Conservation (phyloP, 768 basidiomycete genomes). For the Nevesoporus exiguus region DNA sequence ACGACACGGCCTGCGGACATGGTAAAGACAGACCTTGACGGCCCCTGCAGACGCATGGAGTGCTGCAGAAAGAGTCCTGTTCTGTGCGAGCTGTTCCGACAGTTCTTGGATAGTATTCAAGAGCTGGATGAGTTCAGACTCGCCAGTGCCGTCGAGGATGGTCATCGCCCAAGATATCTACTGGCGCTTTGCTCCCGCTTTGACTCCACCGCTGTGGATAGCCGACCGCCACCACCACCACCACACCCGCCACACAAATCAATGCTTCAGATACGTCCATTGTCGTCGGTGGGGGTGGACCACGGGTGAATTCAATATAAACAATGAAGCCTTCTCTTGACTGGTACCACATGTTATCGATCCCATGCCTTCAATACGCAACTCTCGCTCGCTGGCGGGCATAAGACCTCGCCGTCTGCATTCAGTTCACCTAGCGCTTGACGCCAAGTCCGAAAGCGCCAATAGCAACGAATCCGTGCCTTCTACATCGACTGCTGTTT, state of each 20-base stretch:
- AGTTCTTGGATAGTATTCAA: conserved; percentile 74
- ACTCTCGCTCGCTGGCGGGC: conserved; percentile 14
- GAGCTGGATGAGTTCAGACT: conserved; percentile 60
- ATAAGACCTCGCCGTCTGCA: not conserved
- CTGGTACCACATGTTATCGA: not conserved
- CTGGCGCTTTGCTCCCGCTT: conserved; percentile 7
- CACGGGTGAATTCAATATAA: not conserved
- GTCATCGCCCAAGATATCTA: conserved; percentile 38
- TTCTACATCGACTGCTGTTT: conserved; percentile 17
- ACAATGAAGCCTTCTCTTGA: not conserved
- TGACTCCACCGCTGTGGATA: not conserved
- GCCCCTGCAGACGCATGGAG: conserved; percentile 71
- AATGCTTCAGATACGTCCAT: conserved; percentile 6
- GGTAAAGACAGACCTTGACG: conserved; percentile 63
- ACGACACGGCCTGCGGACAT: not conserved
- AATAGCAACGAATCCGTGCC: conserved; percentile 26
- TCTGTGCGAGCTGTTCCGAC: conserved; percentile 78
- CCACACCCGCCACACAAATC: conserved; percentile 1
- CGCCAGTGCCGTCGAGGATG: conserved; percentile 49
- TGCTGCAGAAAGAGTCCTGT: conserved; percentile 65
- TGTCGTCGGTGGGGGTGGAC: conserved; percentile 20
- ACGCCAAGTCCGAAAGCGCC: conserved; percentile 22
- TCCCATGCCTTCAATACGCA: conserved; percentile 7
- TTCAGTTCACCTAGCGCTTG: not conserved
- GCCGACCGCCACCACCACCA: not conserved